These are phyloP conservation scores for Blastobotrys peoriensis DNA, from an alignment of 805 yeast species.

Conservation along the genomic window DNA sequence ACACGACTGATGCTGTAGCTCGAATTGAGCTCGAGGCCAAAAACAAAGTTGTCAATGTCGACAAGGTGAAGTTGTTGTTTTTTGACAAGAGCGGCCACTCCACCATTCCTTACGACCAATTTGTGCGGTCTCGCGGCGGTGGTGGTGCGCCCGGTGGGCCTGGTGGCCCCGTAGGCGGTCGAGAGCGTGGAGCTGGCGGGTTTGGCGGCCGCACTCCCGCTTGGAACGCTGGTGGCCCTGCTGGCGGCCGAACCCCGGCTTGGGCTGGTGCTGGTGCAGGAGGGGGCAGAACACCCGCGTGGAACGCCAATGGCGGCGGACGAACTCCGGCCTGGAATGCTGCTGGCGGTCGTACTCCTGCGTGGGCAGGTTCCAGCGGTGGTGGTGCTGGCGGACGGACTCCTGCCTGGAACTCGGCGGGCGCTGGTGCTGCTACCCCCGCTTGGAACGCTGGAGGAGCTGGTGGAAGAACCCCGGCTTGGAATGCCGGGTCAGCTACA, in stretches of 20 bases:
- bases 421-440: slow-evolving; percentile 44
- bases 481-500: slow-evolving; percentile 38
- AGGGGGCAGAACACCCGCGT: slow-evolving; percentile 48
- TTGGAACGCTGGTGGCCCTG: slow-evolving; percentile 33
- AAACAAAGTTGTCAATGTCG: slow-evolving; percentile 78
- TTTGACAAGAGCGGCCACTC: slow-evolving; percentile 51
- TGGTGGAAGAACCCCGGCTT: slow-evolving; percentile 29
- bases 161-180: slow-evolving; percentile 21
- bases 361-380: slow-evolving; percentile 23
- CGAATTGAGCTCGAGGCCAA: slow-evolving; percentile 92
- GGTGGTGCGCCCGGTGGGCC: slow-evolving; percentile 9
- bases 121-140: slow-evolving; percentile 35
- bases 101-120: slow-evolving; percentile 71
- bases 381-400: slow-evolving; percentile 28
- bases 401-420: slow-evolving; percentile 25
- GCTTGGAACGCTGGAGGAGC: slow-evolving; percentile 43
- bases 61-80: slow-evolving; percentile 72
- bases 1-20: slow-evolving; percentile 86
- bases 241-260: slow-evolving; percentile 32
- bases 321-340: slow-evolving; percentile 24
- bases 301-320: slow-evolving; percentile 38
- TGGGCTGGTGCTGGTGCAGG: slow-evolving; percentile 40
- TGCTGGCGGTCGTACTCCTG: slow-evolving; percentile 24
- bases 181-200: slow-evolving; percentile 21
- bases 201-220: slow-evolving; percentile 35